phyloP scores from a whole-genome alignment of 176 grass and related monocot genomes.

The Tillandsia fasciculata region DNA sequence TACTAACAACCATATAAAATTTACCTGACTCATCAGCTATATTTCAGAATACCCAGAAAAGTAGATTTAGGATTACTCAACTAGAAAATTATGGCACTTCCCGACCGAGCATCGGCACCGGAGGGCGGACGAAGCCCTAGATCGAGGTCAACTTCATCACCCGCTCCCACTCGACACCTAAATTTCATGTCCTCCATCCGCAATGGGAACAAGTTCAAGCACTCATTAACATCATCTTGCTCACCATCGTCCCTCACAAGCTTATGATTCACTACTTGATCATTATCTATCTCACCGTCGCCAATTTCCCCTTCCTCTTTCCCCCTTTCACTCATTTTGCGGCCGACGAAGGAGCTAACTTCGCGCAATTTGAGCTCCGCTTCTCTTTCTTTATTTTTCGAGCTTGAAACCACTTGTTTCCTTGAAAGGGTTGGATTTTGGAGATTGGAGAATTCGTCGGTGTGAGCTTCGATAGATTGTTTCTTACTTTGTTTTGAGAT shows the following conservation, averaged over 20 bases:
- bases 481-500: background rate
- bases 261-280: background rate
- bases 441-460: background rate
- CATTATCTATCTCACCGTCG: background rate
- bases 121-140: conserved; percentile 27
- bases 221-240: conserved; percentile 11
- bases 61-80: no score
- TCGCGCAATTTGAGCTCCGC: background rate
- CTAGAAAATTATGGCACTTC: no score
- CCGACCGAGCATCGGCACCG: no score
- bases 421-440: no score
- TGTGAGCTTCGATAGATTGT: background rate
- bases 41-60: no score
- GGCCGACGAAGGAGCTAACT: background rate
- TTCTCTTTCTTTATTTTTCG: background rate
- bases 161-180: conserved; percentile 6
- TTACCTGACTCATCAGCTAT: no score
- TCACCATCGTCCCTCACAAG: background rate
- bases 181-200: conserved; percentile 27
- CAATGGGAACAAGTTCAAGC: conserved; percentile 49
- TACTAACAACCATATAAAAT: no score
- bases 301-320: background rate
- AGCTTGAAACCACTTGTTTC: background rate
- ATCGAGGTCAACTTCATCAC: conserved; percentile 25
- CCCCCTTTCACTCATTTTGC: background rate